phyloP scores from a whole-genome alignment of 1,284 basidiomycete genomes.

The Pholiota adiposa region DNA sequence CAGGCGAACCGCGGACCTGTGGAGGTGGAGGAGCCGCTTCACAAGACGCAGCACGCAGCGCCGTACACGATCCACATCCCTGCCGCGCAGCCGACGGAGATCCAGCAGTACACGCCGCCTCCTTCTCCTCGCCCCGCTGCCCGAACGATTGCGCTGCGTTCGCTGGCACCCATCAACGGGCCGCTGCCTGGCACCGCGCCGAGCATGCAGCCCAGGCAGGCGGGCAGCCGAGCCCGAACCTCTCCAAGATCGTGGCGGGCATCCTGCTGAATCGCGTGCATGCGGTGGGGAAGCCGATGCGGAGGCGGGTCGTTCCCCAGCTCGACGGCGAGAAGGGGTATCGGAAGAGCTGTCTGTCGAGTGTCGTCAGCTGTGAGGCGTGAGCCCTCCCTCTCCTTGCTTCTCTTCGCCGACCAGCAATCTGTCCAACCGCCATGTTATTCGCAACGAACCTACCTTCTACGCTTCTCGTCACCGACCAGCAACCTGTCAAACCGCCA shows the following conservation, averaged over 20 bases:
- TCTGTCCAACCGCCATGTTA: neutral
- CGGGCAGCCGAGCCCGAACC: conserved; percentile 15
- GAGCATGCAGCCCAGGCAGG: neutral
- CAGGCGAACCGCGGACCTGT: conserved; percentile 2
- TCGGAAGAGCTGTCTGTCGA: conserved; percentile 49
- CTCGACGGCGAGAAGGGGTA: conserved; percentile 32
- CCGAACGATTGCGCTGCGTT: neutral
- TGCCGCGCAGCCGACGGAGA: conserved; percentile 23
- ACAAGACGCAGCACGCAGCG: neutral
- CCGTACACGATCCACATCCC: conserved; percentile 31
- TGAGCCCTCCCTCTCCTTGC: conserved; percentile 12
- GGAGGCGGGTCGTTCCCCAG: conserved; percentile 40
- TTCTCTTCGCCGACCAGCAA: neutral
- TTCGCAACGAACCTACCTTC: neutral
- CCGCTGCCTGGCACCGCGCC: conserved; percentile 2
- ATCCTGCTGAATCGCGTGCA: conserved; percentile 52
- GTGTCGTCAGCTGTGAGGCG: conserved; percentile 30
- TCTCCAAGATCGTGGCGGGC: conserved; percentile 46
- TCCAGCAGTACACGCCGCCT: conserved; percentile 20
- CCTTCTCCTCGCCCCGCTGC: neutral
- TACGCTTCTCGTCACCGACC: neutral
- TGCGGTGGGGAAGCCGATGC: conserved; percentile 48
- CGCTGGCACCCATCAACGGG: conserved; percentile 5
- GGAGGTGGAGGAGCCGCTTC: neutral
- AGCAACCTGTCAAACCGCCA: too few relatives aligned